phyloP scores from a whole-genome alignment of 139 green algal species.

The Chlamydomonas urium region DNA sequence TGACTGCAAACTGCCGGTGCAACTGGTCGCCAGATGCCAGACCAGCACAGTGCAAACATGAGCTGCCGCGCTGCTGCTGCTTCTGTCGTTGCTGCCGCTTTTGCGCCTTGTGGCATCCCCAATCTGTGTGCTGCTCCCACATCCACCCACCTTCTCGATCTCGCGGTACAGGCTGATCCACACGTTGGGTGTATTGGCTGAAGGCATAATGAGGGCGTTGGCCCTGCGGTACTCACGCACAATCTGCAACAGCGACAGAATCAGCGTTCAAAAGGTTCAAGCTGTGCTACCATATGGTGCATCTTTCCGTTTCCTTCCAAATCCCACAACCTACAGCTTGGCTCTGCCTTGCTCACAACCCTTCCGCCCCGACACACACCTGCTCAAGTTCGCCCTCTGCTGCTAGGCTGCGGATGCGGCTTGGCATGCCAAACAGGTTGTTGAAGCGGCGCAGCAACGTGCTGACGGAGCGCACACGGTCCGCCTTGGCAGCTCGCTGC shows the following conservation, averaged over 20 bases:
- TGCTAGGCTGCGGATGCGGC: slow-evolving; percentile 30
- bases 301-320: too few species aligned
- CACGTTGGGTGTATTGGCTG: slow-evolving; percentile 12
- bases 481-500: slow-evolving; percentile 45
- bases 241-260: slow-evolving; percentile 17
- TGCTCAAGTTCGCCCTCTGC: slow-evolving; percentile 9
- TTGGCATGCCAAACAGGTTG: slow-evolving; percentile 57
- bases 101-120: background rate
- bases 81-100: too few species aligned
- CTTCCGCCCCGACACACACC: too few species aligned
- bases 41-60: too few species aligned
- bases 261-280: too few species aligned
- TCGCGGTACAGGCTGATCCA: slow-evolving; percentile 39
- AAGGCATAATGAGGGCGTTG: slow-evolving; percentile 33
- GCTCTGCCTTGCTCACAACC: too few species aligned
- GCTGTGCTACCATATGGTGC: too few species aligned
- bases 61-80: too few species aligned
- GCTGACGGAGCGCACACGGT: slow-evolving; percentile 56
- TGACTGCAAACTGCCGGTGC: too few species aligned
- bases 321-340: too few species aligned
- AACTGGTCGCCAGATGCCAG: too few species aligned
- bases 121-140: background rate
- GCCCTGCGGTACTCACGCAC: slow-evolving; percentile 29
- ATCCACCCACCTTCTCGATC: slow-evolving; percentile 29
- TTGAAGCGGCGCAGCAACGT: slow-evolving; percentile 62